Base-by-base conservation (phyloP, 1,284 basidiomycete species). In the Ceratobasidium sp. region DNA sequence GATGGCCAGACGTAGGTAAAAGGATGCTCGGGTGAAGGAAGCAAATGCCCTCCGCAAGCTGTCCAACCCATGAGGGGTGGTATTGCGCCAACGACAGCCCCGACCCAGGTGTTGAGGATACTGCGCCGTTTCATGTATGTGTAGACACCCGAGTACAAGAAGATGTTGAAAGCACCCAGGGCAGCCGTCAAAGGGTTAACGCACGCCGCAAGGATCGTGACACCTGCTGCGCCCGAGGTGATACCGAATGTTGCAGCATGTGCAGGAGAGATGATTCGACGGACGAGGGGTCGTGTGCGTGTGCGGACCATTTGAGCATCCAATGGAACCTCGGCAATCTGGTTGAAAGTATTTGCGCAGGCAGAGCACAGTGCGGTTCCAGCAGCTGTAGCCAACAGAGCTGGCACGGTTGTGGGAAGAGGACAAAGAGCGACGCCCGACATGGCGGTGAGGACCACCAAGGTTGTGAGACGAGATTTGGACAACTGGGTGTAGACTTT, bases 51-150 rank as follows among this genome's bases (percentile, higher is more conserved):
- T 0, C 96, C 97, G 77, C 94, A 95, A 0, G 97, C 97, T 2
- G 96, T 93, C 97, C 97, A 99, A 70, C 97, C 97, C 95, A 99
- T 99, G 68, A 99, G 85, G 1, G 98, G 97, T 1, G 97, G 98
- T 13, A 99, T 87, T 0, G 88, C 97, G 44, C 97, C 97, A 0
- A 99, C 97, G 56, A 99, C 87, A 0, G 95, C 89, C 9, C 97
- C 97, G 11, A 98, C 89, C 97, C 97, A 99, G 1, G 97, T 99
- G 83, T 98, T 99, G 81, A 87, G 86, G n/a, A 95, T 88, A 79
- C 89, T 91, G 81, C 90, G 91, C n/a, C 98, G 89, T 84, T 99
- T 99, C 85, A 97, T 88, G 83, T 92, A 95, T 1, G 98, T 99
- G 84, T 99, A 99, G 22, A 92, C 85, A 0, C 94, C 96, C 0